Evolutionary conservation across 75 land plant genomes (phyloP).

Genomic region (Ceratopteris richardii): DNA sequence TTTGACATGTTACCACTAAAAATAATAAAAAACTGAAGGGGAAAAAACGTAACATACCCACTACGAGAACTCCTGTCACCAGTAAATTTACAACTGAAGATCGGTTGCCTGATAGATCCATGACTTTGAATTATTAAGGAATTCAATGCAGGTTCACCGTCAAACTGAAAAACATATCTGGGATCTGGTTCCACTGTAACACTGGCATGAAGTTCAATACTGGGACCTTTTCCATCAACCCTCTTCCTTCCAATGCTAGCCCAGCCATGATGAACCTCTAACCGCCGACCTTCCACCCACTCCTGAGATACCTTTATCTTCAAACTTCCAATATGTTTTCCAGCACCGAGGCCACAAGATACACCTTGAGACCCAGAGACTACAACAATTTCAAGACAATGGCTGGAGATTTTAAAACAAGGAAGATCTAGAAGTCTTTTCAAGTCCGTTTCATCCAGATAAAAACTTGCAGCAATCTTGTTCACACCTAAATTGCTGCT

Average conservation of each 20-base stretch:
- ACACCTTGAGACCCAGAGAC: conserved; percentile 56
- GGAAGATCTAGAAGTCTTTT: conserved; percentile 36
- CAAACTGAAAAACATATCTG: conserved; percentile 81
- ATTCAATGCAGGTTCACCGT: conserved; percentile 69
- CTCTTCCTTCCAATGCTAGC: conserved; percentile 27
- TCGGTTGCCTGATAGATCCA: conserved; percentile 56
- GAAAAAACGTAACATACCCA: conserved; percentile 15
- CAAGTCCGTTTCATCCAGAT: conserved; percentile 53
- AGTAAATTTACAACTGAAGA: conserved; percentile 91
- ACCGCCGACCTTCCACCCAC: conserved; percentile 28
- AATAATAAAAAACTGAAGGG: too few relatives aligned
- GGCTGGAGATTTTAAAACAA: conserved; percentile 16
- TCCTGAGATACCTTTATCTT: conserved; percentile 38
- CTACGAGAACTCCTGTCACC: conserved; percentile 27
- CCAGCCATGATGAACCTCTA: conserved; percentile 51
- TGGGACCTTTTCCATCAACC: conserved; percentile 8
- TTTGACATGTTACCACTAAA: too few relatives aligned
- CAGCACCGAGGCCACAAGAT: conserved; percentile 44
- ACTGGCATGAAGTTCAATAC: conserved; percentile 55
- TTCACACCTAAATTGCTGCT: too few relatives aligned
- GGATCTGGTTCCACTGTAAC: conserved; percentile 80
- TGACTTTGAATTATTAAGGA: conserved; percentile 71
- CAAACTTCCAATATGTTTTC: conserved; percentile 57
- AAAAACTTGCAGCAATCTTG: conserved; percentile 38
- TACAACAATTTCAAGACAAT: conserved; percentile 37